These are phyloP conservation scores for Aotearoamyces nothofagi DNA, from an alignment of 2,329 filamentous ascomycete genomes.

Conservation along the genomic window DNA sequence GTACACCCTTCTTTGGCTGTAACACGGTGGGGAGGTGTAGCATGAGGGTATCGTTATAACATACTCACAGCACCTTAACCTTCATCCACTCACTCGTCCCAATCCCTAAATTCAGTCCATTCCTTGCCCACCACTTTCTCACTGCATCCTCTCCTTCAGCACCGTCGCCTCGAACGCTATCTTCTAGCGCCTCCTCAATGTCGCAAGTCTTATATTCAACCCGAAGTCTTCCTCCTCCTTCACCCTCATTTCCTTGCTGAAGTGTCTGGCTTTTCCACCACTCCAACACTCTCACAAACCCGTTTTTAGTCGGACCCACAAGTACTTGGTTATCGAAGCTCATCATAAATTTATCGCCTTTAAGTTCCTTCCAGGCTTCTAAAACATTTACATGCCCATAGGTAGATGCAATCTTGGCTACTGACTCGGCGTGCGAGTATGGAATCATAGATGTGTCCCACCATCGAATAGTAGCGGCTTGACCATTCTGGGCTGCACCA, in stretches of 20 bases:
- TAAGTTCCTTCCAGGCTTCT: conserved; percentile 64
- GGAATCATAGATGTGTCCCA: conserved; percentile 75
- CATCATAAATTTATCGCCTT: conserved; percentile 46
- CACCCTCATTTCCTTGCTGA: conserved; percentile 39
- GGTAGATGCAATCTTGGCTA: conserved; percentile 71
- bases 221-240: conserved; percentile 35
- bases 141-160: conserved; percentile 63
- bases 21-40: too few relatives aligned
- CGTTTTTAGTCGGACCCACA: conserved; percentile 75
- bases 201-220: conserved; percentile 93
- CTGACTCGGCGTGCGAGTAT: conserved; percentile 63
- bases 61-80: conserved; percentile 32
- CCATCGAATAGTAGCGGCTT: conserved; percentile 65
- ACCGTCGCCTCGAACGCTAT: conserved; percentile 45
- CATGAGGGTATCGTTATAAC: too few relatives aligned
- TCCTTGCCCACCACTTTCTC: conserved; percentile 72
- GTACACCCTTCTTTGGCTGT: too few relatives aligned
- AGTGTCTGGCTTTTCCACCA: conserved; percentile 73
- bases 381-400: conserved; percentile 76
- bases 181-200: conserved; percentile 87
- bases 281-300: conserved; percentile 70
- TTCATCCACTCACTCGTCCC: conserved; percentile 61
- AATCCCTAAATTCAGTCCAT: conserved; percentile 53
- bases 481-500: conserved; percentile 71
- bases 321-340: conserved; percentile 74